Evolutionary conservation across 75 land plant genomes (phyloP), one percentile per base, ranked within the genome.

Genomic region (Azolla pinnata): DNA sequence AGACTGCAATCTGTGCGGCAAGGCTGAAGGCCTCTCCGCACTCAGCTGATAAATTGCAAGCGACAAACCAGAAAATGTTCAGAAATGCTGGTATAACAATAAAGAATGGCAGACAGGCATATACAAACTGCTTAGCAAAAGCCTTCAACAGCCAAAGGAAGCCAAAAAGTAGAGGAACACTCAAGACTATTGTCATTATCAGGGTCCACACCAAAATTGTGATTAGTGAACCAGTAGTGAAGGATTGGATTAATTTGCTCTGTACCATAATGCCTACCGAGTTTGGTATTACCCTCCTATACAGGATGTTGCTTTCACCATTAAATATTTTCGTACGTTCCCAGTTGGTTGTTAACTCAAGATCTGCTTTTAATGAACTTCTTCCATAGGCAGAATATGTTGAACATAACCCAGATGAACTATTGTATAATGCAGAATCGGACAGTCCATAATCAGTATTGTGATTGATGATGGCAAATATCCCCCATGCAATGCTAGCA

Each of bases 1-100:
- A 81, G 17, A 86, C 50, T 0, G 80, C 23, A 51, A 85, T 75
- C 44, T 87, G 75, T 42, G 73, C 79, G 12, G 65, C 73, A 33
- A 86, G 63, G 27, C 75, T 79, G 35, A 89, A 73, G 0, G 68
- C 65, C 1, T 77, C 73, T n/a, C 70, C 65, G 59, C 99, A 95
- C 18, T 74, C 64, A 3, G 49, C 49, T 63, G 54, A 66, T 4
- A 81, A 21, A 0, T 75, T 67, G 50, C 99, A 95, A 1, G 81
- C 79, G 42, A 81, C 91, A 55, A 95, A 86, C 99, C 99, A 89
- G 52, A 79, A 85, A 16, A 89, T 64, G 33, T 95, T 76, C 8
- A 89, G 27, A 52, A 77, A 85, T 24, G 76, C 58, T 0, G 88
- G 87, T 27, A 83, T 60, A 4, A 86, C 53, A 42, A 95, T 63